These are phyloP conservation scores for Plantago ovata DNA, from an alignment of 257 asterid species.

Conservation along the genomic window DNA sequence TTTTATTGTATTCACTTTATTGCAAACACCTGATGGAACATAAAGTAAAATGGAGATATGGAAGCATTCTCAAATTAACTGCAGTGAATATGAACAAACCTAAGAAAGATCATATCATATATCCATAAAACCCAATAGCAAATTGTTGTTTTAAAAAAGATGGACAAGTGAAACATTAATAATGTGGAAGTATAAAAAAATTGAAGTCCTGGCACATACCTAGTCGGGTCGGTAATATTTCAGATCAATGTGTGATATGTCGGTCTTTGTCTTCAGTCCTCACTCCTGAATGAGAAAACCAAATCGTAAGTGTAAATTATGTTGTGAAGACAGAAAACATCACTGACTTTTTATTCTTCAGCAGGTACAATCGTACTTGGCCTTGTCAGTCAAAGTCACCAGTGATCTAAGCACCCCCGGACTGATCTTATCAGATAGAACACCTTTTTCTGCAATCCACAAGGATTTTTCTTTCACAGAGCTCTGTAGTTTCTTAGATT, in stretches of 20 bases:
- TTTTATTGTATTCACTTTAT: too few species aligned
- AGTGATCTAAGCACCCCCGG: conserved; percentile 82
- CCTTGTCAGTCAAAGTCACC: conserved; percentile 68
- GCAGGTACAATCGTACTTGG: conserved; percentile 36
- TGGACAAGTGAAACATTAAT: background rate
- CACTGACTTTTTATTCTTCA: conserved; percentile 4
- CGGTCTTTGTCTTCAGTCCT: conserved; percentile 35
- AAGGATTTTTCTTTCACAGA: conserved; percentile 75
- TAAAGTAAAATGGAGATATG: too few species aligned
- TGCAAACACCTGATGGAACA: too few species aligned
- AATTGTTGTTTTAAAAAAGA: background rate
- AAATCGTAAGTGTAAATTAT: conserved; percentile 5
- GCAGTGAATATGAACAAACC: background rate
- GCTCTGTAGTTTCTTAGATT: conserved; percentile 86
- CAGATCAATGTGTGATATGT: conserved; percentile 16
- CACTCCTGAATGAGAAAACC: conserved; percentile 18
- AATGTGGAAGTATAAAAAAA: too few species aligned
- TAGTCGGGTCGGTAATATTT: conserved; percentile 16
- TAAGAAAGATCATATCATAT: background rate
- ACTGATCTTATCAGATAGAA: conserved; percentile 70
- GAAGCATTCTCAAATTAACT: background rate
- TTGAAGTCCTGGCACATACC: conserved; percentile 19
- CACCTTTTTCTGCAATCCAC: conserved; percentile 64
- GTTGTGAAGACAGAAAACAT: background rate
- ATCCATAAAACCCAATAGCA: background rate